These are phyloP conservation scores for Schizophyllum amplum DNA, from an alignment of 1,284 basidiomycete genomes.

Conservation along the genomic window DNA sequence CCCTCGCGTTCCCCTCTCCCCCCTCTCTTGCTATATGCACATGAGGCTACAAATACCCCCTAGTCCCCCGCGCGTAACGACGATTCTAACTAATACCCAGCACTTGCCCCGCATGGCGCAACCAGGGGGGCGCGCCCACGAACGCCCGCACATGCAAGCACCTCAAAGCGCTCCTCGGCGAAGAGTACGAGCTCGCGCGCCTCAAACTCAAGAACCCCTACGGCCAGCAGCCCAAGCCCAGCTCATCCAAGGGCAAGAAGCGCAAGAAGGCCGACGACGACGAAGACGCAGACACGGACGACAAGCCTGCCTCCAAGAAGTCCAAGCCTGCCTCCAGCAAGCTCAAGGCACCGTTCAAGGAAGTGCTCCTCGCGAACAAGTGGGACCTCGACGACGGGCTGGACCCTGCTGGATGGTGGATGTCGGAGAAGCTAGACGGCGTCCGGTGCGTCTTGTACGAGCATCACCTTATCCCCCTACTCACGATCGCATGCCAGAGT, in stretches of 20 bases:
- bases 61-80: too few species aligned
- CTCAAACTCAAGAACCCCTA: slow-evolving; percentile 39
- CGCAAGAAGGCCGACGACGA: slow-evolving; percentile 10
- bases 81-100: background rate
- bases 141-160: slow-evolving; percentile 59
- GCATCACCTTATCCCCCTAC: too few species aligned
- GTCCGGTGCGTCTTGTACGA: too few species aligned
- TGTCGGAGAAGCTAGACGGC: slow-evolving; percentile 59
- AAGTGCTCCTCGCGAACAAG: slow-evolving; percentile 50
- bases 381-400: slow-evolving; percentile 48
- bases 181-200: slow-evolving; percentile 47
- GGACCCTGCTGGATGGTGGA: slow-evolving; percentile 60
- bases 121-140: slow-evolving; percentile 37
- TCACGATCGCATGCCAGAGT: too few species aligned
- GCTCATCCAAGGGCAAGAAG: slow-evolving; percentile 11
- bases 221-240: slow-evolving; percentile 19
- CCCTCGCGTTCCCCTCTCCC: background rate
- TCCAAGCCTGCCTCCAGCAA: background rate
- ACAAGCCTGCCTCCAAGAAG: slow-evolving; percentile 6
- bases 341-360: slow-evolving; percentile 3
- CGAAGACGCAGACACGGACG: slow-evolving; percentile 10
- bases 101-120: slow-evolving; percentile 32
- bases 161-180: slow-evolving; percentile 47
- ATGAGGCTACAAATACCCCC: background rate
- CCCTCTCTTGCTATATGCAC: background rate